Conservation (phyloP, 2,329 filamentous ascomycete genomes). For the Endothia cerciana region DNA sequence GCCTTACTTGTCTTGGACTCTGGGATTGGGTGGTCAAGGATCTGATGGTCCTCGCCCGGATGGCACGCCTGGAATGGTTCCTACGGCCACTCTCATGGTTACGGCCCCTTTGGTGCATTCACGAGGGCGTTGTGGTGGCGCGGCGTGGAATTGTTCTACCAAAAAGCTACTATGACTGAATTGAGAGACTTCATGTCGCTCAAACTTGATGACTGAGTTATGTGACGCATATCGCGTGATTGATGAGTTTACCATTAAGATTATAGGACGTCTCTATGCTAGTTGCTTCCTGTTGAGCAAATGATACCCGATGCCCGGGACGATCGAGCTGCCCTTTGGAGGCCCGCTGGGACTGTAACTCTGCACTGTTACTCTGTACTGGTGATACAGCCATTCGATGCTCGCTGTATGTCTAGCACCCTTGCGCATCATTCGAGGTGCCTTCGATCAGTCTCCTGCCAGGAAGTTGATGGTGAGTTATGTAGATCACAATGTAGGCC, state of each 20-base stretch:
- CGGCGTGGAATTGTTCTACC: slow-evolving; percentile 32
- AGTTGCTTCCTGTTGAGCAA: neutral
- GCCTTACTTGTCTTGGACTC: slow-evolving; percentile 30
- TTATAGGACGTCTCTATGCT: neutral
- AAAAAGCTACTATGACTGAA: slow-evolving; percentile 34
- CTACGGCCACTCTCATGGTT: slow-evolving; percentile 23
- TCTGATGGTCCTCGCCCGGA: slow-evolving; percentile 16
- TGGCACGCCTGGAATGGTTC: slow-evolving; percentile 21
- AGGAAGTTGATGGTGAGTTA: neutral
- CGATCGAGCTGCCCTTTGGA: neutral
- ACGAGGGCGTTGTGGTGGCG: slow-evolving; percentile 43
- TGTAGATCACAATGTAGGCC: neutral
- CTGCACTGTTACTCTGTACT: neutral
- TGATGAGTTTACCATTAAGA: neutral
- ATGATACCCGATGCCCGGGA: neutral
- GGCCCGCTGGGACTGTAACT: neutral
- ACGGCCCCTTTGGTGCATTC: slow-evolving; percentile 31
- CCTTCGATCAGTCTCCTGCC: neutral
- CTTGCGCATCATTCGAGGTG: neutral
- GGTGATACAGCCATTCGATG: neutral
- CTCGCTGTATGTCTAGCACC: neutral
- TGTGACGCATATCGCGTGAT: neutral
- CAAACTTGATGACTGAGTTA: neutral
- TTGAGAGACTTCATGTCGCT: slow-evolving; percentile 29
- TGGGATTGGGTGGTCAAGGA: slow-evolving; percentile 23